A percentile compares a stretch with the other conserved stretches of the same genome.
phyloP scores from a whole-genome alignment of 768 basidiomycete species.

The Tulasnella sp. region DNA sequence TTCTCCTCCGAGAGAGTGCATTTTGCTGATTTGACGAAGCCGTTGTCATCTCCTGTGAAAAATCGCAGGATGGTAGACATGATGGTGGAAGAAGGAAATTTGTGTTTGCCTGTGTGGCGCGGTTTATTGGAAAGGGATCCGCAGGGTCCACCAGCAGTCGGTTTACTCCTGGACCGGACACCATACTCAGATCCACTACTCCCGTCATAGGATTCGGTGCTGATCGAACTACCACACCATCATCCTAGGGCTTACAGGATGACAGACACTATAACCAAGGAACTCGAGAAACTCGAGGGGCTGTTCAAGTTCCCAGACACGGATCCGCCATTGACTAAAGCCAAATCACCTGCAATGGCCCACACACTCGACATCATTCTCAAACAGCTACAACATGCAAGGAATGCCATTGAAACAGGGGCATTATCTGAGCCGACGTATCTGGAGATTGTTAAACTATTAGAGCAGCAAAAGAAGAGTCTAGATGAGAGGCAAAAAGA shows the following conservation, averaged over 20 bases:
- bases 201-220: background rate
- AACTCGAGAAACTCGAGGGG: conserved; percentile 63
- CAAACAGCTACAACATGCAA: conserved; percentile 42
- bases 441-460: conserved; percentile 38
- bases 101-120: background rate
- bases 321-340: conserved; percentile 21
- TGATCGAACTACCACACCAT: background rate
- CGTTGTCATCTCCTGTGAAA: conserved; percentile 65
- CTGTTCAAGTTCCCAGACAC: conserved; percentile 21
- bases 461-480: conserved; percentile 68
- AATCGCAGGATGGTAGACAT: conserved; percentile 45
- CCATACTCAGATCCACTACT: background rate
- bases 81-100: background rate
- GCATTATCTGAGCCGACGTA: conserved; percentile 39
- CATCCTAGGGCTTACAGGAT: background rate
- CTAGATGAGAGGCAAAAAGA: conserved; percentile 84
- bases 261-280: conserved; percentile 49
- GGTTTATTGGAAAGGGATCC: background rate
- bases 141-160: too few species aligned
- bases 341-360: conserved; percentile 33
- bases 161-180: background rate
- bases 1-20: conserved; percentile 24
- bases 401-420: conserved; percentile 38
- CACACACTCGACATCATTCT: conserved; percentile 56
- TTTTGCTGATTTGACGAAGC: conserved; percentile 50